These are phyloP conservation scores for Aspergillus asperescens DNA, from an alignment of 495 filamentous ascomycete genomes.

Conservation along the genomic window DNA sequence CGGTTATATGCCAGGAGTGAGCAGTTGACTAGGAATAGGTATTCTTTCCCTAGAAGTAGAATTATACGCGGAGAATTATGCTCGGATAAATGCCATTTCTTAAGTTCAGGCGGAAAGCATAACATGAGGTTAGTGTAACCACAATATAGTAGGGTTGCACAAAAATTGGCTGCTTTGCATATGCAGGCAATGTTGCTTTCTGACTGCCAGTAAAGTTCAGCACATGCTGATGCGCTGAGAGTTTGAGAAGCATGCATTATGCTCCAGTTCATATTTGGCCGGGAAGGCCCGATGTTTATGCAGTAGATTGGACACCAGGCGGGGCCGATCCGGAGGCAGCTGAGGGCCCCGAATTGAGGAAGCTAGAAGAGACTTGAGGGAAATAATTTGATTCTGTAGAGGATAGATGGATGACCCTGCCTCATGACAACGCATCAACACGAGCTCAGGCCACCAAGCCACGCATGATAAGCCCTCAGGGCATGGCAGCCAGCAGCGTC, in stretches of 20 bases:
- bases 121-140: neutral
- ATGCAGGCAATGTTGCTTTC: neutral
- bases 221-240: neutral
- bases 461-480: neutral
- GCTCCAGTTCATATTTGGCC: no score
- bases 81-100: neutral
- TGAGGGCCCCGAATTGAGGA: no score
- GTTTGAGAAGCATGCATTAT: no score
- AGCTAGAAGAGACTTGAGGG: no score
- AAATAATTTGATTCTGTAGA: neutral
- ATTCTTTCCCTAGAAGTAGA: neutral
- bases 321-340: no score
- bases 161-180: neutral
- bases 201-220: neutral
- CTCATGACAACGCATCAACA: neutral
- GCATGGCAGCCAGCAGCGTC: constrained; percentile 12
- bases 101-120: neutral
- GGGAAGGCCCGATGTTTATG: no score
- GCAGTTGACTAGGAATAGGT: no score
- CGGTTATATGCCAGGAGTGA: no score
- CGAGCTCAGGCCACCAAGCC: neutral
- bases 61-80: neutral
- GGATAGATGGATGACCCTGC: neutral
- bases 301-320: no score
- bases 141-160: neutral